phyloP scores from a whole-genome alignment of 257 asterid genomes.

The Capsicum chinense region DNA sequence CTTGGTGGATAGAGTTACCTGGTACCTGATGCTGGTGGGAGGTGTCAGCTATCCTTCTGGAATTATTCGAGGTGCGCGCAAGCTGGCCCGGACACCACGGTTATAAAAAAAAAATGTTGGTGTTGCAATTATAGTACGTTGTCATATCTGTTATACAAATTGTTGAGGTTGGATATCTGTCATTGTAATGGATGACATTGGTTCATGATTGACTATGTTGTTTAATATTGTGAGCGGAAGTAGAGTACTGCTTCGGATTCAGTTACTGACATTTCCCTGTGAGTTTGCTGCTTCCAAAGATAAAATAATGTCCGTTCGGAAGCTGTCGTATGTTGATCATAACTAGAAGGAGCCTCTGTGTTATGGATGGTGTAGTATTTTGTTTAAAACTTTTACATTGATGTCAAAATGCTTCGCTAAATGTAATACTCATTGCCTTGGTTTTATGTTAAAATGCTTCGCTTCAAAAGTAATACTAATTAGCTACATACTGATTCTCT shows the following conservation, averaged over 20 bases:
- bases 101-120: not conserved
- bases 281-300: slow-evolving; percentile 18
- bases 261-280: not conserved
- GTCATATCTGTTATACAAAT: not conserved
- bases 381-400: not conserved
- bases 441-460: not conserved
- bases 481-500: not conserved
- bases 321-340: not conserved
- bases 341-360: slow-evolving; percentile 6
- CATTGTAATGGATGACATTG: not conserved
- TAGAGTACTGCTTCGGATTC: not conserved
- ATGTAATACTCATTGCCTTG: not conserved
- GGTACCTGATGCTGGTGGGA: no score
- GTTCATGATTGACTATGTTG: not conserved
- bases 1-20: no score
- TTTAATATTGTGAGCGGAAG: slow-evolving; percentile 21
- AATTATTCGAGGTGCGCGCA: no score
- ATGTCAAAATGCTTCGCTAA: not conserved
- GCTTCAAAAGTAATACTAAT: not conserved
- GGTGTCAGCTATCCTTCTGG: no score
- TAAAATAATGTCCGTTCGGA: not conserved
- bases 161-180: not conserved
- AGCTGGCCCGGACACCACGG: no score
- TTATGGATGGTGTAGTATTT: slow-evolving; percentile 3
- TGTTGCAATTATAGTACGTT: not conserved